These are phyloP conservation scores for Lablab purpureus DNA, from an alignment of 306 rosid genomes.

Conservation along the genomic window DNA sequence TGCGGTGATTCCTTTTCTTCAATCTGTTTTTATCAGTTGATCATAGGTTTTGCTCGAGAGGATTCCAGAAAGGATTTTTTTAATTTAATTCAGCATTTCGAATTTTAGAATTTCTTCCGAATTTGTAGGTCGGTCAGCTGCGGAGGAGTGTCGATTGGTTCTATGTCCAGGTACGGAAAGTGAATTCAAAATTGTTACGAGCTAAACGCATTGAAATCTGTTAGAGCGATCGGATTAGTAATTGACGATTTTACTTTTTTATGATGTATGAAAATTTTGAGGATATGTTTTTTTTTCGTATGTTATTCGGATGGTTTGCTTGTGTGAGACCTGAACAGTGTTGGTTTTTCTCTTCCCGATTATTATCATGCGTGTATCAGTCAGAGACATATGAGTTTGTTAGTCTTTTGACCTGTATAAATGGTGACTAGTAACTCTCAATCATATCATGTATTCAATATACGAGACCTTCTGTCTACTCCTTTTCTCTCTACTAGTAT, in stretches of 20 bases:
- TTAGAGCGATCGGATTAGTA: not conserved
- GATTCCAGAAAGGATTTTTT: constrained; percentile 6
- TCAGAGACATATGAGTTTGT: not conserved
- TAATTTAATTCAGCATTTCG: constrained; percentile 7
- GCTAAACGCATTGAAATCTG: constrained; percentile 9
- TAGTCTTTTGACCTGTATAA: not conserved
- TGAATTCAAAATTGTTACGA: not conserved
- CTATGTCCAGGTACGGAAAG: constrained; percentile 68
- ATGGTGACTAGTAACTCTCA: too few relatives aligned
- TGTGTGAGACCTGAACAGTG: constrained; percentile 10
- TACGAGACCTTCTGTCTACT: not conserved
- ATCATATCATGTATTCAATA: not conserved
- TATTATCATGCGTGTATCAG: not conserved
- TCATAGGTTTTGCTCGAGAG: not conserved
- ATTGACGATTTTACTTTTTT: not conserved
- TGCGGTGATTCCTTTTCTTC: constrained; percentile 57
- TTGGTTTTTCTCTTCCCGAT: constrained; percentile 24
- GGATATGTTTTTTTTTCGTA: not conserved
- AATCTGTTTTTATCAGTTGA: constrained; percentile 14
- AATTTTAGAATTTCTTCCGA: constrained; percentile 17
- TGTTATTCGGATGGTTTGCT: constrained; percentile 7
- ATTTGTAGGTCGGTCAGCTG: constrained; percentile 80
- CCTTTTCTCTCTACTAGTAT: not conserved
- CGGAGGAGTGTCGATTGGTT: constrained; percentile 88
- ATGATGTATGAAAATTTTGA: not conserved